A percentile compares a stretch with the other conserved stretches of the same genome.
phyloP scores from a whole-genome alignment of 495 filamentous ascomycete genomes.

The Talaromyces adpressus region DNA sequence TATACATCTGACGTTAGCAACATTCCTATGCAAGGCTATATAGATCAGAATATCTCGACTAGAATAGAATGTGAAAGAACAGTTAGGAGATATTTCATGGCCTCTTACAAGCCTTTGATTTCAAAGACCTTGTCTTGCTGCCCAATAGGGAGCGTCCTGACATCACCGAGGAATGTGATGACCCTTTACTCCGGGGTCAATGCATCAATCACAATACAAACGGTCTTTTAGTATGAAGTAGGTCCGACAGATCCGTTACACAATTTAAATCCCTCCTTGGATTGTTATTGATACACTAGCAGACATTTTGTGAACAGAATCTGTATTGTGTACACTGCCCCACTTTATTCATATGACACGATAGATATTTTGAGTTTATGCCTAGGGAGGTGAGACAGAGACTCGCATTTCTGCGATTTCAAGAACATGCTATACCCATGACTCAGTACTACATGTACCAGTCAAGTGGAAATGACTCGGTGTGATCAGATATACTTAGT shows the following conservation, averaged over 20 bases:
- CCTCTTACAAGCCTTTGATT: not conserved
- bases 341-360: not conserved
- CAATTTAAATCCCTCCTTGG: not conserved
- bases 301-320: no score
- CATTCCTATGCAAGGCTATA: not conserved
- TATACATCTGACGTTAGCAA: not conserved
- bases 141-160: not conserved
- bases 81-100: not conserved
- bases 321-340: not conserved
- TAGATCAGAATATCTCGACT: not conserved
- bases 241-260: not conserved
- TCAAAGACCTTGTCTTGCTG: not conserved
- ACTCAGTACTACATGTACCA: not conserved
- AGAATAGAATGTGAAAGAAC: conserved; percentile 4
- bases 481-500: not conserved
- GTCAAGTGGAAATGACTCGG: not conserved
- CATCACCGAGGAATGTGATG: not conserved
- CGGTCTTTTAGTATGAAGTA: not conserved
- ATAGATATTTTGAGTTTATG: not conserved
- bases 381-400: not conserved
- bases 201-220: not conserved
- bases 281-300: not conserved
- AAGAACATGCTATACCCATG: not conserved
- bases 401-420: not conserved
- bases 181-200: not conserved